Base-by-base conservation (phyloP, 2,329 filamentous ascomycete genomes). In the Polytolypa hystricis region DNA sequence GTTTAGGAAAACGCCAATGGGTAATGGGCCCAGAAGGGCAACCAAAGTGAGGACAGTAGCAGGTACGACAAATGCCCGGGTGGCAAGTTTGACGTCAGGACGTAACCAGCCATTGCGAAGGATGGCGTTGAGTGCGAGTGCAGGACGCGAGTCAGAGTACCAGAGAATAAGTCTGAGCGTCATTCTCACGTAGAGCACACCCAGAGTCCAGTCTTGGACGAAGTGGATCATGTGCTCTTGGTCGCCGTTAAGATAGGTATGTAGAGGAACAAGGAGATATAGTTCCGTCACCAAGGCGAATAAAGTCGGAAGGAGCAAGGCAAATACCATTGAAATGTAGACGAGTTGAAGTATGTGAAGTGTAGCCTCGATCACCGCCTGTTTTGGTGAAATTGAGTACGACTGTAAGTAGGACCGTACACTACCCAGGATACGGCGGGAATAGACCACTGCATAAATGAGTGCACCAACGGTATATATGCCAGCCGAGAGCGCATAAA, bases 401-500 rank as follows among this genome's bases (percentile, higher is more conserved):
- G 48, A 43, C 7, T 42, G 44, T 20, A 45, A 4, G 16, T 32
- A 29, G 15, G 26, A 27, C 11, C 27, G 15, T n/a, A 42, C 16
- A 48, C 48, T 37, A 18, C 12, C 5, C 1, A 36, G 5, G 17
- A 28, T 29, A 25, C 40, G 36, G 15, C 32, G 42, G 33, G 21
- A 38, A 11, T 45, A 34, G 16, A 40, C 15, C 2, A 70, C 47
- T 28, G 72, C 60, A 55, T 87, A 93, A 2, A 73, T 64, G 1
- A 74, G 52, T 3, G 74, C 76, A 8, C 83, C 84, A 4, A 94
- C 67, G 17, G 85, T 66, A 54, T 93, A 94, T 27, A 93, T 72
- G 10, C 91, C 91, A 19, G 91, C 77, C 35, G 85, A 93, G 57
- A 95, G 94, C 9, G 91, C 89, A 51, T 98, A 96, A 17, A 98